Evolutionary conservation across 495 filamentous ascomycete genomes (phyloP).

Genomic region (Penicillium malachiteum): DNA sequence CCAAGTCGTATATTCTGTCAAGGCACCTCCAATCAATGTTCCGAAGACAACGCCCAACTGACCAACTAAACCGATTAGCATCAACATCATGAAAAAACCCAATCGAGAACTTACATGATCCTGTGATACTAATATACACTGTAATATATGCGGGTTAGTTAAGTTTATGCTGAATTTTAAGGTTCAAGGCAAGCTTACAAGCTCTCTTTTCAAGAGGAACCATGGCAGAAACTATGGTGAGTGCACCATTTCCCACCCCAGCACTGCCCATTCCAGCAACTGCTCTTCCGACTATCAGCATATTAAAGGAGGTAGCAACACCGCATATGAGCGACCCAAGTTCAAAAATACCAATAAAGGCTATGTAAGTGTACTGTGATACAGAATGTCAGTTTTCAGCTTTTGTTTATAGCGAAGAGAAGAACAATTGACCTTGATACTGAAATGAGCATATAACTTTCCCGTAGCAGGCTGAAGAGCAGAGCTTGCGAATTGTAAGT

Average conservation of each 20-base stretch:
- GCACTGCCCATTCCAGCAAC: slow-evolving; percentile 65
- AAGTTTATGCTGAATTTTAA: slow-evolving; percentile 34
- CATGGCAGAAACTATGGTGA: slow-evolving; percentile 62
- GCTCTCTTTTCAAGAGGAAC: slow-evolving; percentile 67
- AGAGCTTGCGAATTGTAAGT: not conserved
- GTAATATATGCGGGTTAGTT: not conserved
- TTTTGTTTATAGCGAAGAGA: not conserved
- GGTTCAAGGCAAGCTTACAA: slow-evolving; percentile 52
- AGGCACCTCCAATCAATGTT: slow-evolving; percentile 60
- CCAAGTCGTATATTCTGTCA: slow-evolving; percentile 65
- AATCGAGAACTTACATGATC: too few species aligned
- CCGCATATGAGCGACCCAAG: slow-evolving; percentile 70
- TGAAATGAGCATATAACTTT: not conserved
- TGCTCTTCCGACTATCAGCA: slow-evolving; percentile 73
- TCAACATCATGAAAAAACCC: not conserved
- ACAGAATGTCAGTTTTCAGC: not conserved
- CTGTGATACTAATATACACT: too few species aligned
- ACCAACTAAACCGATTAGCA: slow-evolving; percentile 55
- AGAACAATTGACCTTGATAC: not conserved
- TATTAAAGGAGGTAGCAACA: slow-evolving; percentile 60
- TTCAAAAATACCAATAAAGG: slow-evolving; percentile 68
- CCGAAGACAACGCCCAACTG: slow-evolving; percentile 67
- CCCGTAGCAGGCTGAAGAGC: not conserved
- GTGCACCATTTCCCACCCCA: slow-evolving; percentile 71
- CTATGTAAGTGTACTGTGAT: slow-evolving; percentile 44